Conservation (phyloP, 805 yeast species). For the Jamesozyma gamospora region DNA sequence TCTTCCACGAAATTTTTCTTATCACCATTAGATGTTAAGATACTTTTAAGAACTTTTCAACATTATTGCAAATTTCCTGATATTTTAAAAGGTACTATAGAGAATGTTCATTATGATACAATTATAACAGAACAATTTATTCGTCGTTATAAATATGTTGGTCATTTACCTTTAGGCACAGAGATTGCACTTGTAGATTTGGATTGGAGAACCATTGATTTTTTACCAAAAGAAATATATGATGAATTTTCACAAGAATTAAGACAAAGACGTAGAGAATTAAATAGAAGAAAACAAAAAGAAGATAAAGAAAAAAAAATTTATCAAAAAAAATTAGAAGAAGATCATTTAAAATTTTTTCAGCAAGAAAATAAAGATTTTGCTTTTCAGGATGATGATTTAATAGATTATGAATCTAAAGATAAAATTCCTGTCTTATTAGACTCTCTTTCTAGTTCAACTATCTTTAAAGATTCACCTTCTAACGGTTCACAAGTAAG, state of each 20-base stretch:
- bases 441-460: conserved; percentile 21
- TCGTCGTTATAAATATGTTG: conserved; percentile 59
- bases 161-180: conserved; percentile 79
- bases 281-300: conserved; percentile 38
- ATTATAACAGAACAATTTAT: conserved; percentile 49
- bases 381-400: conserved; percentile 24
- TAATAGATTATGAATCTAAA: conserved; percentile 17
- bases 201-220: conserved; percentile 54
- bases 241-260: conserved; percentile 45
- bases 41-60: conserved; percentile 53
- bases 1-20: conserved; percentile 57
- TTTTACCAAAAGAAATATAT: conserved; percentile 36
- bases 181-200: conserved; percentile 77
- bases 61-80: conserved; percentile 61
- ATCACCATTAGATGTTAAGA: conserved; percentile 70
- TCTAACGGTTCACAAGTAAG: background rate
- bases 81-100: conserved; percentile 49
- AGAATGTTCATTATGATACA: conserved; percentile 58
- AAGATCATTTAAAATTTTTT: conserved; percentile 48
- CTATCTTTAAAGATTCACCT: background rate
- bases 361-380: conserved; percentile 45
- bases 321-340: conserved; percentile 51
- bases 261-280: conserved; percentile 43
- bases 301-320: conserved; percentile 53
- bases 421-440: conserved; percentile 21